phyloP scores from a whole-genome alignment of 2,329 filamentous ascomycete genomes.

The Thielaviopsis cerberus region DNA sequence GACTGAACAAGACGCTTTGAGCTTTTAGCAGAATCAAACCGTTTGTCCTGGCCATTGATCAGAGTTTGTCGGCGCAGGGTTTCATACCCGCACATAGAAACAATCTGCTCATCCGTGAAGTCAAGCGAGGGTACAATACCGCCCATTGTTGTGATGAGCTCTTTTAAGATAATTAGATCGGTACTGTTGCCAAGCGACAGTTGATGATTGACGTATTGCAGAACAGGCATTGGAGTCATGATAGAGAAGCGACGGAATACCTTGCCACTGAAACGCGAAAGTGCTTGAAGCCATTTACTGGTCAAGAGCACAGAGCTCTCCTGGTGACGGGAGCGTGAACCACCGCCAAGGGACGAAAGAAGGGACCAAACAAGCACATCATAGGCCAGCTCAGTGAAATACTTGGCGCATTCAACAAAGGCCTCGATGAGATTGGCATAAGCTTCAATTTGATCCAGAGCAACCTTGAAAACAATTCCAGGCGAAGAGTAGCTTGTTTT shows the following conservation, averaged over 20 bases:
- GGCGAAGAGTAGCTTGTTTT: conserved; percentile 87
- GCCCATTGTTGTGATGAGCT: conserved; percentile 81
- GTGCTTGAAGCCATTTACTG: conserved; percentile 76
- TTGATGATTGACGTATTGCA: conserved; percentile 79
- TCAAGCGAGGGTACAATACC: conserved; percentile 75
- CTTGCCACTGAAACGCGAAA: conserved; percentile 79
- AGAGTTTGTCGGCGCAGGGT: conserved; percentile 64
- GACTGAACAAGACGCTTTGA: conserved; percentile 65
- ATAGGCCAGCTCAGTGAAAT: conserved; percentile 82
- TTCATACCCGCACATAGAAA: conserved; percentile 75
- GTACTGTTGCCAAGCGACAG: conserved; percentile 67
- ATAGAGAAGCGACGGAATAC: conserved; percentile 73
- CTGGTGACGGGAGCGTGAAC: conserved; percentile 43
- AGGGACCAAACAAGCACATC: conserved; percentile 88
- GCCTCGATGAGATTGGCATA: conserved; percentile 91
- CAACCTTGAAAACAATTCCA: conserved; percentile 76
- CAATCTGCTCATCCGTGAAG: conserved; percentile 73
- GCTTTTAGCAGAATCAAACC: conserved; percentile 55
- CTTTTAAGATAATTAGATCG: conserved; percentile 77
- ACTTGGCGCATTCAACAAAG: conserved; percentile 83
- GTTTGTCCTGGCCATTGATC: conserved; percentile 60
- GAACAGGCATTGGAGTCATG: conserved; percentile 65
- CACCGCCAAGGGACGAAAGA: conserved; percentile 50
- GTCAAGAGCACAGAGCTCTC: conserved; percentile 51
- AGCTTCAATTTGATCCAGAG: conserved; percentile 75